These are phyloP conservation scores for Apostasia ramifera DNA, from an alignment of 106 monocot genomes.

Conservation along the genomic window DNA sequence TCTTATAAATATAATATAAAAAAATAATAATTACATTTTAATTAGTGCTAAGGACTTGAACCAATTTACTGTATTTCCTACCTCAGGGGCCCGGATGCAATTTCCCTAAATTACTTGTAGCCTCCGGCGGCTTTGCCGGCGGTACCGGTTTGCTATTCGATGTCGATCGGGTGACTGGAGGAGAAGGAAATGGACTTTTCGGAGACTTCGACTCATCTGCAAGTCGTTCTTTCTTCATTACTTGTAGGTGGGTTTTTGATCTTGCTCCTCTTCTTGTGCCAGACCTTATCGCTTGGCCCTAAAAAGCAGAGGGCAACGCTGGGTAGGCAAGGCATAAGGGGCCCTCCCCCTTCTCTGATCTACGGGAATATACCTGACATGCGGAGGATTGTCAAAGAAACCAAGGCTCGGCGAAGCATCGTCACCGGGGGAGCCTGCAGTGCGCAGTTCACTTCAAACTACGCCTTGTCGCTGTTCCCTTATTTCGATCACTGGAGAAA, in stretches of 20 bases:
- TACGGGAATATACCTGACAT: constrained; percentile 34
- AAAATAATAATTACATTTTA: too few species aligned
- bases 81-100: too few species aligned
- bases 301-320: constrained; percentile 19
- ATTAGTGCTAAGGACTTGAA: too few species aligned
- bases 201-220: too few species aligned
- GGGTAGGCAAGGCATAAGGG: constrained; percentile 26
- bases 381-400: constrained; percentile 12
- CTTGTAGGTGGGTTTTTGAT: background rate
- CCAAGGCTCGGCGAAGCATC: background rate
- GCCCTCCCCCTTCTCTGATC: constrained; percentile 25
- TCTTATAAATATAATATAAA: too few species aligned
- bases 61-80: too few species aligned
- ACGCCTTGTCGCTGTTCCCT: constrained; percentile 22
- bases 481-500: constrained; percentile 42
- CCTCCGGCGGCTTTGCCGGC: too few species aligned
- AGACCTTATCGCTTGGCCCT: constrained; percentile 20
- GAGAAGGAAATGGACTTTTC: too few species aligned
- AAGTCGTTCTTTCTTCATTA: too few species aligned
- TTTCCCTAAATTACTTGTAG: too few species aligned
- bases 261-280: constrained; percentile 24
- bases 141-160: too few species aligned
- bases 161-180: too few species aligned
- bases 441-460: constrained; percentile 20
- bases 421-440: background rate